Percentiles rank a stretch among this genome's conserved stretches.
These are phyloP conservation scores for Huntiella bhutanensis DNA, from an alignment of 2,329 filamentous ascomycete genomes.

Conservation along the genomic window DNA sequence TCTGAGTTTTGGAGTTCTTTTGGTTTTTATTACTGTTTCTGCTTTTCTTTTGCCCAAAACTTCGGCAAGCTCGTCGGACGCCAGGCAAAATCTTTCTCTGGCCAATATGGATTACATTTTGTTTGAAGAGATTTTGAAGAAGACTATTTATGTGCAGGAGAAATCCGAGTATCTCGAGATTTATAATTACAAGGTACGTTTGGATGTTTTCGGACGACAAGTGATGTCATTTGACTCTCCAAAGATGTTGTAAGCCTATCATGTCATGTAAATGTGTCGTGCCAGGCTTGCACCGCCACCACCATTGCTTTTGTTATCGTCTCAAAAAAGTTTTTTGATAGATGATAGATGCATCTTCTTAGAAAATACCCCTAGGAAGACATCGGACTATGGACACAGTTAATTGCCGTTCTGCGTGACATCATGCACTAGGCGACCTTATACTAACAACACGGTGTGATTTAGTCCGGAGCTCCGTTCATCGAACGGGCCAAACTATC, in stretches of 20 bases:
- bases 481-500: constrained; percentile 12
- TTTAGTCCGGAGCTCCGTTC: background rate
- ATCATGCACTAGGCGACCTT: too few species aligned
- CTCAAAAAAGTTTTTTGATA: background rate
- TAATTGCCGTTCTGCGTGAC: too few species aligned
- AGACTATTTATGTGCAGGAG: constrained; percentile 31
- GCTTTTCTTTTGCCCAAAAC: too few species aligned
- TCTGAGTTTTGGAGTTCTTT: too few species aligned
- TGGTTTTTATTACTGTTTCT: too few species aligned
- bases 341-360: background rate
- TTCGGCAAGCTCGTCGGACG: too few species aligned
- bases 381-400: too few species aligned
- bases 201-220: background rate
- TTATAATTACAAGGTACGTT: constrained; percentile 27
- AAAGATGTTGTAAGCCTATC: background rate
- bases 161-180: constrained; percentile 37
- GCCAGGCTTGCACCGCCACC: background rate
- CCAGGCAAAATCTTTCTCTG: background rate
- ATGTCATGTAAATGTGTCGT: background rate
- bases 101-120: constrained; percentile 7
- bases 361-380: background rate
- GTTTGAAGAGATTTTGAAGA: constrained; percentile 18
- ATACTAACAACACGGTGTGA: too few species aligned
- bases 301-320: background rate
- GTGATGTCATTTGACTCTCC: background rate